A percentile compares a stretch with the other conserved stretches of the same genome.
Evolutionary conservation across 257 asterid genomes (phyloP).

Genomic region (Mitragyna speciosa): DNA sequence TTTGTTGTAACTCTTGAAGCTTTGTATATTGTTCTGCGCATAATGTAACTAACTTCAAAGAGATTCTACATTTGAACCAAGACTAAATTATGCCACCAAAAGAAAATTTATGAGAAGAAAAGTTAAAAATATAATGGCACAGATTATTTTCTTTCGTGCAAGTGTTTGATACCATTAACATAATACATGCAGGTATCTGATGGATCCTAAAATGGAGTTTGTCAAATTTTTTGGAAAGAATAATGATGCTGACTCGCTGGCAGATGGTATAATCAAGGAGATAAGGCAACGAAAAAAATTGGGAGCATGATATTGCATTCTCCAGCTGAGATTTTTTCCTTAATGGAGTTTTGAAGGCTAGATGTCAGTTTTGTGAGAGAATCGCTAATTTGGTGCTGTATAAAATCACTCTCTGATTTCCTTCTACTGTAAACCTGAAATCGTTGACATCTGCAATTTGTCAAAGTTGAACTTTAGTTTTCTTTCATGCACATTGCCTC

Average conservation of each 20-base stretch:
- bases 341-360: not conserved
- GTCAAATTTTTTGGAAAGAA: slow-evolving; percentile 89
- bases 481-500: not conserved
- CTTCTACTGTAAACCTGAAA: not conserved
- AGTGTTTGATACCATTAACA: not conserved
- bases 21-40: not conserved
- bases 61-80: not conserved
- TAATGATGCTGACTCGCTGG: slow-evolving; percentile 51
- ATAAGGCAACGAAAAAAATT: slow-evolving; percentile 63
- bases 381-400: not conserved
- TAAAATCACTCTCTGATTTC: not conserved
- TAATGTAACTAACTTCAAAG: not conserved
- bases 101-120: not conserved
- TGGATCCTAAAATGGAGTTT: slow-evolving; percentile 89
- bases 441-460: not conserved
- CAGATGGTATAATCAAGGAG: slow-evolving; percentile 77
- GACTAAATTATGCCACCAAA: not conserved
- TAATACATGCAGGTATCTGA: slow-evolving; percentile 62
- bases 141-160: not conserved
- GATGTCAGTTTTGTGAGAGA: not conserved
- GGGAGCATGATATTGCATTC: slow-evolving; percentile 33
- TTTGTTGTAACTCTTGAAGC: not conserved
- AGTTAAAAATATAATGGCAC: not conserved
- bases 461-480: not conserved
- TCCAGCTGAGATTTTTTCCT: not conserved